A percentile compares a stretch with the other conserved stretches of the same genome.
Conservation (phyloP, 257 asterid genomes). For the Solanum pennellii region DNA sequence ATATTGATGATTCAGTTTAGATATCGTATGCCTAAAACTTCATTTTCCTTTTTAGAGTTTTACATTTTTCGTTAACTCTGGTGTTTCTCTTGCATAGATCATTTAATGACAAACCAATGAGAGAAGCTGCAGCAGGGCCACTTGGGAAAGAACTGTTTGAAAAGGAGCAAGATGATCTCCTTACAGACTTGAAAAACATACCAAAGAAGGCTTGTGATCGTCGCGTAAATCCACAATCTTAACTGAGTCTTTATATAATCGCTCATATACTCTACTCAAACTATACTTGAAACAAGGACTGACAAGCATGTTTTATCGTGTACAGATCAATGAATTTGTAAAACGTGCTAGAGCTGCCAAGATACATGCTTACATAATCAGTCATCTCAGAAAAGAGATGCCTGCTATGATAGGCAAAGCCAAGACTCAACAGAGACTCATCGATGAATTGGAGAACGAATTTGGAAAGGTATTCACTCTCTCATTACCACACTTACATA, state of each 20-base stretch:
- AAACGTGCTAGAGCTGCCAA: conserved; percentile 97
- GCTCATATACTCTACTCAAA: neutral
- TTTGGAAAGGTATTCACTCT: conserved; percentile 56
- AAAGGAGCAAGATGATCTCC: conserved; percentile 88
- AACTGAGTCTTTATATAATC: neutral
- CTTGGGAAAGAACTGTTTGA: conserved; percentile 77
- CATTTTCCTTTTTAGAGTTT: neutral
- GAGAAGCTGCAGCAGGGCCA: conserved; percentile 64
- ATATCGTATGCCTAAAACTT: neutral
- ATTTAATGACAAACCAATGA: conserved; percentile 81
- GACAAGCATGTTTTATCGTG: neutral
- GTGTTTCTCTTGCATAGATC: conserved; percentile 32
- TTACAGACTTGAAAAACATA: conserved; percentile 62
- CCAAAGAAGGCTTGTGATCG: conserved; percentile 98
- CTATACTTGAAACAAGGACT: neutral
- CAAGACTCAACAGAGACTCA: conserved; percentile 78
- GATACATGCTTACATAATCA: conserved; percentile 79
- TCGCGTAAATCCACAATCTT: conserved; percentile 37
- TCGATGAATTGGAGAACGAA: conserved; percentile 62
- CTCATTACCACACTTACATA: neutral
- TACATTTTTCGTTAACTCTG: neutral
- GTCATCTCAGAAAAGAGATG: conserved; percentile 86
- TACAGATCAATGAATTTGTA: conserved; percentile 88
- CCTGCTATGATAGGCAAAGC: conserved; percentile 98
- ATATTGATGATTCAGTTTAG: neutral